Evolutionary conservation across 2,329 filamentous ascomycete genomes (phyloP), one percentile per base, ranked within the genome.

Genomic region (Harringtonia lauricola): DNA sequence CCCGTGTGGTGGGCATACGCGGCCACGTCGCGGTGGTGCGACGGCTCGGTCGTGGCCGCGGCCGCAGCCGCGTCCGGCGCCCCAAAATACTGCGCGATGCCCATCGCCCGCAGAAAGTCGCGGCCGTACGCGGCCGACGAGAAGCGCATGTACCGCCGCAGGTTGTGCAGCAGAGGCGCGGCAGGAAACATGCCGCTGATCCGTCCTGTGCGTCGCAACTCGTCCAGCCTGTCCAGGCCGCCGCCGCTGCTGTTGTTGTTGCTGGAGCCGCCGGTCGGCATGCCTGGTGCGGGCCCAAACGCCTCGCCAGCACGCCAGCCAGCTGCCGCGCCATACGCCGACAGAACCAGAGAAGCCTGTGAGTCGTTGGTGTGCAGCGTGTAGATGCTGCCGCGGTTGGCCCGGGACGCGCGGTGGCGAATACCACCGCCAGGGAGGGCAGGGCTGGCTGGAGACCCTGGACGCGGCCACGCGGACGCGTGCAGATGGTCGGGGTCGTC

Each of bases 81-180:
- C 3, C 70, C 64, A 57, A 71, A 60, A 37, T 73, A 59, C 49
- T 72, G 71, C 0, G 67, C 68, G 24, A 83, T 79, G 2, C 78
- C 77, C 64, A 82, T 68, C 19, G 81, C 65, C 43, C 74, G 72
- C 39, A 83, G 64, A 47, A 83, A 82, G 37, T 70, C 70, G 1
- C 75, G 76, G 0, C 79, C 79, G 45, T 83, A 83, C 0, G 76
- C 76, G 1, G 79, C 79, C 2, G 79, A 81, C 1, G 79, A 77
- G 52, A 80, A 83, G 3, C 75, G 70, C 64, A 82, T 79, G 48
- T 81, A 83, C 30, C 79, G 67, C 3, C 72, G 72, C 21, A 82
- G 74, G 52, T 81, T 83, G 28, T 70, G 66, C 10, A 81, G 62
- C 8, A 83, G 63, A 50, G 80, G 78, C 28, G 68, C 69, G 5